A percentile compares a stretch with the other conserved stretches of the same genome.
Conservation (phyloP, 2,329 filamentous ascomycete species). For the Fusarium keratoplasticum region DNA sequence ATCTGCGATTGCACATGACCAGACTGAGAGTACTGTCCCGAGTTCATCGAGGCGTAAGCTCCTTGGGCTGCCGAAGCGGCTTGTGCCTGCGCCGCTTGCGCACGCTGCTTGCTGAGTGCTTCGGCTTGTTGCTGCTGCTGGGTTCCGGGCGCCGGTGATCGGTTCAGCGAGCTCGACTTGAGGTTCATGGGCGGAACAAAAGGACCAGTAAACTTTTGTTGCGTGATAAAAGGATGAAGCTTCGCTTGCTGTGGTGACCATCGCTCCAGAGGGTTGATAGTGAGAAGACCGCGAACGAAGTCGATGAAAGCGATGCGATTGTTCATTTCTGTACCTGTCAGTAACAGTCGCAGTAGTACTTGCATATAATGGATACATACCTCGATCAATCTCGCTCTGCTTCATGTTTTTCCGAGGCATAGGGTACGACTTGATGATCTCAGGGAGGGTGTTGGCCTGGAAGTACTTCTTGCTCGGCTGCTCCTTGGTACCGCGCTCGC, state of each 20-base stretch:
- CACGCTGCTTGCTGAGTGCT: constrained; percentile 91
- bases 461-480: constrained; percentile 99
- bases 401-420: constrained; percentile 99
- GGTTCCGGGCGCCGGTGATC: constrained; percentile 91
- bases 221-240: constrained; percentile 97
- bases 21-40: constrained; percentile 61
- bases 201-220: constrained; percentile 95
- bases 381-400: constrained; percentile 93
- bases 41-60: constrained; percentile 68
- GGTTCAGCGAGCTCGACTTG: constrained; percentile 85
- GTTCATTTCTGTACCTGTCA: constrained; percentile 83
- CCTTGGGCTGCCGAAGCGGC: constrained; percentile 75
- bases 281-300: constrained; percentile 92
- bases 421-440: constrained; percentile 97
- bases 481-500: constrained; percentile 96
- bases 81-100: constrained; percentile 76
- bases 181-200: constrained; percentile 98
- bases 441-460: constrained; percentile 89
- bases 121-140: constrained; percentile 97
- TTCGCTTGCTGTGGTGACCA: constrained; percentile 99
- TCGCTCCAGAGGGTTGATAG: constrained; percentile 93
- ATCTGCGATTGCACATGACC: constrained; percentile 70
- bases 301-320: constrained; percentile 98
- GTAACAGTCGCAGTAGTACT: constrained; percentile 1
- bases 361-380: constrained; percentile 59